phyloP scores from a whole-genome alignment of 805 yeast genomes.

The Metschnikowia continentalis region DNA sequence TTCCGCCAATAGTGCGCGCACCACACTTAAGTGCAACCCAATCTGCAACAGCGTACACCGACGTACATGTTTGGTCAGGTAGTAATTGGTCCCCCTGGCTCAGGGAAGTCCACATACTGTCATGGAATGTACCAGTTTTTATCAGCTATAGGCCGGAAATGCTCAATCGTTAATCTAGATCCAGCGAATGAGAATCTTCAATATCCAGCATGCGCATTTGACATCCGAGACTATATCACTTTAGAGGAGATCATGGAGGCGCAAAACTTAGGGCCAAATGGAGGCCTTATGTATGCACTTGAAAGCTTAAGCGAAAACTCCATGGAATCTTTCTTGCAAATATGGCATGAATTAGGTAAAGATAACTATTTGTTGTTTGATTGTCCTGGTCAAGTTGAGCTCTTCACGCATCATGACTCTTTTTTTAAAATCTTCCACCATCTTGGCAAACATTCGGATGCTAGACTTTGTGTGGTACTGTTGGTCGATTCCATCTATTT shows the following conservation, averaged over 20 bases:
- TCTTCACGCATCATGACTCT: conserved; percentile 85
- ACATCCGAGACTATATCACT: conserved; percentile 71
- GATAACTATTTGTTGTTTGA: conserved; percentile 70
- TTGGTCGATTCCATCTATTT: conserved; percentile 78
- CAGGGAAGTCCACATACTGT: conserved; percentile 95
- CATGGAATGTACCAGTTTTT: conserved; percentile 89
- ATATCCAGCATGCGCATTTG: conserved; percentile 65
- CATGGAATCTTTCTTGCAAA: conserved; percentile 48
- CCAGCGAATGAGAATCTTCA: conserved; percentile 79
- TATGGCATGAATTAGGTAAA: conserved; percentile 22
- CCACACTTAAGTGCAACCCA: conserved; percentile 1
- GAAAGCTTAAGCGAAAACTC: conserved; percentile 51
- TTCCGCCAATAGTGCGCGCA: conserved; percentile 11
- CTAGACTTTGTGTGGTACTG: conserved; percentile 80
- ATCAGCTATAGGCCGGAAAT: conserved; percentile 88
- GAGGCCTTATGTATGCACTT: conserved; percentile 85
- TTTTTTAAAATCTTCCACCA: conserved; percentile 61
- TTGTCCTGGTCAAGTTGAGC: conserved; percentile 95
- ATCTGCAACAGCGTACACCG: background rate
- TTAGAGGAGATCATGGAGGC: conserved; percentile 76
- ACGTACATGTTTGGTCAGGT: conserved; percentile 72
- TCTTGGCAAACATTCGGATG: conserved; percentile 52
- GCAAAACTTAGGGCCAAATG: conserved; percentile 76
- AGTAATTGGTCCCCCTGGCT: conserved; percentile 96
- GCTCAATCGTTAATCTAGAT: conserved; percentile 81